Evolutionary conservation across 2,329 filamentous ascomycete species (phyloP), one percentile per base, ranked within the genome.

Genomic region (Calycina herbarum): DNA sequence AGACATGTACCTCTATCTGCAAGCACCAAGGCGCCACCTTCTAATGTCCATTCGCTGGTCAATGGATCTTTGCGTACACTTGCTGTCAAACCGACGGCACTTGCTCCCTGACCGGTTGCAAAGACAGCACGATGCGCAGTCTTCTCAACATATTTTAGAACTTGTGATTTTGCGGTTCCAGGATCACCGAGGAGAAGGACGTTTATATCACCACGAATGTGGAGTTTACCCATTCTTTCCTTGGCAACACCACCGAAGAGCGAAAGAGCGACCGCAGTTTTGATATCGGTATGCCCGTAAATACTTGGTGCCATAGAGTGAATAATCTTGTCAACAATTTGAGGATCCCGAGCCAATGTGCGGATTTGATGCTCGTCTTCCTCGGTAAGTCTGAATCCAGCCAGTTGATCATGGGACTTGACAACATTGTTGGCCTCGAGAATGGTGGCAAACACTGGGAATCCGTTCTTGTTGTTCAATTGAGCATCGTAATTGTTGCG

Each of bases 401-500:
- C 95, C 67, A 99, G 89, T 79, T 99, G 94, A 77, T 99, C 95
- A 76, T 99, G 95, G 0, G 94, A 90, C 79, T 99, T 99, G 79
- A 98, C 89, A 5, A 98, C 88, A 72, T 99, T 94, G 79, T 99
- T 99, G 31, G 96, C 96, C 78, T 99, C 95, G 4, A 99, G 85
- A 66, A 99, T 95, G 0, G 95, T 99, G 4, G 95, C 94, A 78
- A 99, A 99, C 42, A 99, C 95, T 0, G 95, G 95, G 80, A 99
- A 98, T 4, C 95, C 95, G 76, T 98, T 99, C 75, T 95, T 94
- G 81, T 97, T 98, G 81, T 99, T 99, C 63, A 99, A 85, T 73
- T 96, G 93, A 3, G 95, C 94, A 77, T 98, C 94, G 75, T 97
- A 99, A 80, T 96, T 98, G 82, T 99, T 99, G 73, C 93, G 90